These are phyloP conservation scores for Aspergillus sp. DNA, from an alignment of 2,329 filamentous ascomycete genomes.

Conservation along the genomic window DNA sequence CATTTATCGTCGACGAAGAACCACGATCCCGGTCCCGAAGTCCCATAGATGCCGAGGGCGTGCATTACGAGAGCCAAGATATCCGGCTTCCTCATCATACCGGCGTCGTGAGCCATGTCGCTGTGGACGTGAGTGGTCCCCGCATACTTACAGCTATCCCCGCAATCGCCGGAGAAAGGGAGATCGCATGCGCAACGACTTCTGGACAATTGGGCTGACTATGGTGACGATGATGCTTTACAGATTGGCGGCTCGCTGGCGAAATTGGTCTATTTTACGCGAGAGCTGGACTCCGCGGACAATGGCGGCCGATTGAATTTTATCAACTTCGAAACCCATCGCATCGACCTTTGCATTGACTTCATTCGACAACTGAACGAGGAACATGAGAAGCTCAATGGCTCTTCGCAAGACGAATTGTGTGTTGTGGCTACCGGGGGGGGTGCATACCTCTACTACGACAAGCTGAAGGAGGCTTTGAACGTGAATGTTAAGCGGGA, in stretches of 20 bases:
- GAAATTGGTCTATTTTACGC: constrained; percentile 95
- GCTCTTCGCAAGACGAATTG: constrained; percentile 60
- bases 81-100: constrained; percentile 96
- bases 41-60: constrained; percentile 47
- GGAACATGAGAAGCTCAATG: constrained; percentile 71
- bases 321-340: constrained; percentile 90
- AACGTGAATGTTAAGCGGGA: constrained; percentile 84
- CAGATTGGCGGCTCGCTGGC: constrained; percentile 93
- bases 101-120: constrained; percentile 90
- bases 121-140: constrained; percentile 70
- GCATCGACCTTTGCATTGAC: constrained; percentile 85
- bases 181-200: too few relatives aligned
- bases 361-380: constrained; percentile 82
- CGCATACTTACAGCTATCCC: constrained; percentile 22
- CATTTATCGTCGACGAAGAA: constrained; percentile 89
- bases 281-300: constrained; percentile 70
- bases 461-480: constrained; percentile 74
- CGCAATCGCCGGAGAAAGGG: constrained; percentile 18
- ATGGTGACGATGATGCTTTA: neutral
- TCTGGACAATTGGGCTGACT: constrained; percentile 5
- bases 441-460: constrained; percentile 94
- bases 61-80: constrained; percentile 73
- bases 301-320: constrained; percentile 90
- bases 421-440: constrained; percentile 95
- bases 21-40: constrained; percentile 45